These are phyloP conservation scores for Syzygium aqueum DNA, from an alignment of 345 rosid genomes.

Conservation along the genomic window DNA sequence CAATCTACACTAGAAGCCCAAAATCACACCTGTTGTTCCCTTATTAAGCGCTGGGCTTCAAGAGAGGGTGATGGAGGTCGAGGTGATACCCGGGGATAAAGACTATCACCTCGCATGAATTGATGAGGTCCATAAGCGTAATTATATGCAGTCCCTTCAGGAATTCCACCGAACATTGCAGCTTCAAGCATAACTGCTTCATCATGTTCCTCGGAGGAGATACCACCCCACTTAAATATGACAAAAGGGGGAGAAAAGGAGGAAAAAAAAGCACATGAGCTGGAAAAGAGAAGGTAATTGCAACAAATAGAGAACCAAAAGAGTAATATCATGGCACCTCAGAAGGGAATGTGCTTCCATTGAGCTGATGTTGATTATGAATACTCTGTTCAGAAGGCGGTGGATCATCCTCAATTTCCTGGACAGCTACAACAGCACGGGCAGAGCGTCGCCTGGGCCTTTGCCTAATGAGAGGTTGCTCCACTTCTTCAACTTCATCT, in stretches of 20 bases:
- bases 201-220: constrained; percentile 96
- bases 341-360: constrained; percentile 53
- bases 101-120: constrained; percentile 34
- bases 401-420: constrained; percentile 37
- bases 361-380: constrained; percentile 27
- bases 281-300: not conserved
- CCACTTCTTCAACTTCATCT: constrained; percentile 67
- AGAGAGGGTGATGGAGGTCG: constrained; percentile 90
- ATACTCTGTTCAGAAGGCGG: constrained; percentile 41
- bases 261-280: not conserved
- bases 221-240: constrained; percentile 88
- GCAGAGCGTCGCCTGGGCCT: constrained; percentile 48
- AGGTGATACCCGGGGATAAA: constrained; percentile 41
- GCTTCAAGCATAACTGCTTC: constrained; percentile 99
- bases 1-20: not conserved
- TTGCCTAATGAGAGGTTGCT: constrained; percentile 67
- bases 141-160: constrained; percentile 64
- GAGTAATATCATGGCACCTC: constrained; percentile 30
- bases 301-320: not conserved
- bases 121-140: constrained; percentile 56
- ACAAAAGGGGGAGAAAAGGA: constrained; percentile 2
- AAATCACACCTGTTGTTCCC: constrained; percentile 88
- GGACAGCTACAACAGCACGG: constrained; percentile 33
- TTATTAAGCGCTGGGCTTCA: constrained; percentile 90
- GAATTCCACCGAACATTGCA: constrained; percentile 99